Percentiles rank a stretch among this genome's conserved stretches.
Evolutionary conservation across 768 basidiomycete species (phyloP).

Genomic region (Kwoniella sp.): DNA sequence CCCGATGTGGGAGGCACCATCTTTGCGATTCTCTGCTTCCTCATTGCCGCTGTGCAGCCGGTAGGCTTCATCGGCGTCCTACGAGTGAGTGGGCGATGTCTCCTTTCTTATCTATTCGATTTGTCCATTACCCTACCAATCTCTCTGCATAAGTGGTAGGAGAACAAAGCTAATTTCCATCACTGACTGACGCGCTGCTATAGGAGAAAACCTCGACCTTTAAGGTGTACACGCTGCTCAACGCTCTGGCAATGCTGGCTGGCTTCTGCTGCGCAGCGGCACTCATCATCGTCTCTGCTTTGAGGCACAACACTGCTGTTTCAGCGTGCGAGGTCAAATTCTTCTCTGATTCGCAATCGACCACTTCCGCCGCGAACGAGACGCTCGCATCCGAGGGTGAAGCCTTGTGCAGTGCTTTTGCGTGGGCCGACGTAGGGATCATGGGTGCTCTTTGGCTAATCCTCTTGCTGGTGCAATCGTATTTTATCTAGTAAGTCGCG

Average conservation of each 20-base stretch:
- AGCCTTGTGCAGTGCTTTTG: conserved; percentile 82
- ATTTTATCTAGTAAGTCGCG: conserved; percentile 54
- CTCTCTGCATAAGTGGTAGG: background rate
- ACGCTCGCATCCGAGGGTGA: conserved; percentile 62
- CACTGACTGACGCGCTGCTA: background rate
- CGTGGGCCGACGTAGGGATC: conserved; percentile 88
- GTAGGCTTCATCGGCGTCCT: conserved; percentile 85
- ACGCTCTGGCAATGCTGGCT: conserved; percentile 51
- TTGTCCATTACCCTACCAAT: too few relatives aligned
- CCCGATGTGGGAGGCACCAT: conserved; percentile 75
- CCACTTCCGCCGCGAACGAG: conserved; percentile 24
- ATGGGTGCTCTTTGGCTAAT: conserved; percentile 88
- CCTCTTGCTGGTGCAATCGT: conserved; percentile 74
- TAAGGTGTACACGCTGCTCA: conserved; percentile 44
- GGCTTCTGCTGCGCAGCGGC: conserved; percentile 77
- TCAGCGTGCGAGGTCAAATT: conserved; percentile 63
- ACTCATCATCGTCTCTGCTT: conserved; percentile 79
- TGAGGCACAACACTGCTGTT: conserved; percentile 73
- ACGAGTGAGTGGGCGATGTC: conserved; percentile 63
- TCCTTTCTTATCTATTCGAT: background rate
- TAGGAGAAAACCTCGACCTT: conserved; percentile 56
- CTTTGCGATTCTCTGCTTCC: conserved; percentile 74
- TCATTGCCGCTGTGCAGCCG: conserved; percentile 73
- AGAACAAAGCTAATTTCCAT: background rate
- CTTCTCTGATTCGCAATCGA: conserved; percentile 43